Conservation (phyloP, 768 basidiomycete genomes). For the Chalciporus pseudorubinellus region DNA sequence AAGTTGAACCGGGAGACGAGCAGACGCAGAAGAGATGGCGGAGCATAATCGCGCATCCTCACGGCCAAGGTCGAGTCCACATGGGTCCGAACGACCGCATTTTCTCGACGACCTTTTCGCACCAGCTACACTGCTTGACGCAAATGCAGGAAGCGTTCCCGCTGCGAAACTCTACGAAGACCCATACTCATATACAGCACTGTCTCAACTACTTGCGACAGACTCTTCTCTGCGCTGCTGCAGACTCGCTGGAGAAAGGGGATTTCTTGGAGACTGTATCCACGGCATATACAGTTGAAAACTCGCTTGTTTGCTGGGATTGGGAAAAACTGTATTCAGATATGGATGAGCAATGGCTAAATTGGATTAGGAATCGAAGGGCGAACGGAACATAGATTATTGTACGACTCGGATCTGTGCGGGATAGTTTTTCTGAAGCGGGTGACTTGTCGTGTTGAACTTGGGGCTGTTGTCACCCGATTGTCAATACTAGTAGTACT, state of each 20-base stretch:
- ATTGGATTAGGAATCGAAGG: too few relatives aligned
- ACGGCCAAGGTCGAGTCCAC: constrained; percentile 9
- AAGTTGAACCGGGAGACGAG: constrained; percentile 2
- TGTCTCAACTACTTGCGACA: constrained; percentile 40
- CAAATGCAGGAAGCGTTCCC: constrained; percentile 10
- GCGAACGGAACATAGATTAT: too few relatives aligned
- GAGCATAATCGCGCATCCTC: constrained; percentile 7
- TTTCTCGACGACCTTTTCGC: constrained; percentile 5
- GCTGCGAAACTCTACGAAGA: constrained; percentile 1
- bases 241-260: constrained; percentile 32
- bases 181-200: constrained; percentile 29
- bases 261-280: constrained; percentile 32
- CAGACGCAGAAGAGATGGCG: constrained; percentile 8
- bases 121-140: constrained; percentile 10
- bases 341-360: constrained; percentile 8
- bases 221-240: constrained; percentile 34
- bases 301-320: constrained; percentile 21
- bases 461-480: too few relatives aligned
- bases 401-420: too few relatives aligned
- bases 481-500: too few relatives aligned
- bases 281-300: constrained; percentile 20
- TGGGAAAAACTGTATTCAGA: constrained; percentile 18
- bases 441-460: too few relatives aligned
- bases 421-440: too few relatives aligned
- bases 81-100: constrained; percentile 7